Evolutionary conservation across 148 eudicot species (phyloP).

Genomic region (Gaultheria prostrata): DNA sequence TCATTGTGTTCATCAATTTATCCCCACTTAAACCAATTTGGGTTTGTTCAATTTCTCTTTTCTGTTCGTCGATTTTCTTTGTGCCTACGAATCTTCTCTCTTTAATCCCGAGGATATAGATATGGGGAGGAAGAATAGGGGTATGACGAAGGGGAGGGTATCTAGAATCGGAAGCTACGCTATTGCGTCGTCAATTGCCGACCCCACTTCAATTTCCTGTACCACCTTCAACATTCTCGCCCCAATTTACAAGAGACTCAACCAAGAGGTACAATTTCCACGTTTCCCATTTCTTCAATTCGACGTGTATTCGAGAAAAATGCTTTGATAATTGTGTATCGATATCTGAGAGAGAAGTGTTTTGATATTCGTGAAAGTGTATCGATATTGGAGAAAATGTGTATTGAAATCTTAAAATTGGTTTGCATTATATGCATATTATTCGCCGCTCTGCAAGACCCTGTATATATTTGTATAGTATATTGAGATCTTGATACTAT

Average conservation of each 20-base stretch:
- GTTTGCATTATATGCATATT: background rate
- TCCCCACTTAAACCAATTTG: too few species aligned
- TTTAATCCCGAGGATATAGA: background rate
- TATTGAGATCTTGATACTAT: slow-evolving; percentile 16
- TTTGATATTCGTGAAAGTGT: background rate
- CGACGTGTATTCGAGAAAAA: too few species aligned
- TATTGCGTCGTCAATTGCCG: slow-evolving; percentile 57
- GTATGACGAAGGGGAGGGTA: slow-evolving; percentile 39
- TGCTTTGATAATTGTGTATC: too few species aligned
- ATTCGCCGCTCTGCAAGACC: background rate
- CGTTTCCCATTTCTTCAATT: background rate
- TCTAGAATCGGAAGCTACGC: slow-evolving; percentile 67
- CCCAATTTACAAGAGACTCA: slow-evolving; percentile 86
- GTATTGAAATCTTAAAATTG: background rate
- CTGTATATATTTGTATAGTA: background rate
- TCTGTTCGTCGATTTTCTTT: background rate
- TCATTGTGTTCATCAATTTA: background rate
- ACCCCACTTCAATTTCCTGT: slow-evolving; percentile 68
- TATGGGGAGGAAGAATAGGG: slow-evolving; percentile 54
- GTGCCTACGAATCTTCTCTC: background rate
- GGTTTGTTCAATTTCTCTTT: too few species aligned
- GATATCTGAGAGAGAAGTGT: too few species aligned
- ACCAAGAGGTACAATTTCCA: slow-evolving; percentile 44
- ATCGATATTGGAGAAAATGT: background rate
- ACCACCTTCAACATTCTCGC: slow-evolving; percentile 98